phyloP scores from a whole-genome alignment of 2,329 filamentous ascomycete species.

The Chaetomium strumarium region DNA sequence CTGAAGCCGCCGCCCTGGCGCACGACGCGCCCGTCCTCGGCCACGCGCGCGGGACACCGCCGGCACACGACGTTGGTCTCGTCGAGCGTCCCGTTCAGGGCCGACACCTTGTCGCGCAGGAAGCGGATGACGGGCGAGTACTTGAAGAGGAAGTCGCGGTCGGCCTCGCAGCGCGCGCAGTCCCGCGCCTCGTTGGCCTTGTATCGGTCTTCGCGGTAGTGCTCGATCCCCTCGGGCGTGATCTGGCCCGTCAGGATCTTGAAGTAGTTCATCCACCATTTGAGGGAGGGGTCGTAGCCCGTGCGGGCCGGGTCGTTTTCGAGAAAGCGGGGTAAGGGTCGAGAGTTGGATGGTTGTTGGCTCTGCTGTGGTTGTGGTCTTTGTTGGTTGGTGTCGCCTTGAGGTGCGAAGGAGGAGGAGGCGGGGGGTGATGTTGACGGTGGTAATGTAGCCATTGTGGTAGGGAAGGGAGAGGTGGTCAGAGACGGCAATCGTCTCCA shows the following conservation, averaged over 20 bases:
- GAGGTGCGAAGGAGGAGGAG: slow-evolving; percentile 2
- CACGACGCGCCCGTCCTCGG: slow-evolving; percentile 55
- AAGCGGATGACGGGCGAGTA: slow-evolving; percentile 86
- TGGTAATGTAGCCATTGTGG: slow-evolving; percentile 4
- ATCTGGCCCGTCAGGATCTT: slow-evolving; percentile 70
- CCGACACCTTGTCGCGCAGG: slow-evolving; percentile 71
- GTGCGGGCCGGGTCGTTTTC: slow-evolving; percentile 56
- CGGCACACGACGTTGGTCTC: slow-evolving; percentile 72
- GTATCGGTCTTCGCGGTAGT: slow-evolving; percentile 75
- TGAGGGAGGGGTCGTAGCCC: slow-evolving; percentile 55
- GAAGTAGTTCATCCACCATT: slow-evolving; percentile 81
- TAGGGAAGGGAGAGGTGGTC: neutral
- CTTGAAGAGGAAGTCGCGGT: slow-evolving; percentile 76
- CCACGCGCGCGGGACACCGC: slow-evolving; percentile 60
- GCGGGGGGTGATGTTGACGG: neutral
- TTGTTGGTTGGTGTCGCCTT: slow-evolving; percentile 6
- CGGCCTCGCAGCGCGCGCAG: slow-evolving; percentile 73
- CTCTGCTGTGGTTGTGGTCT: slow-evolving; percentile 14
- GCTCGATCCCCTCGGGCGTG: slow-evolving; percentile 60
- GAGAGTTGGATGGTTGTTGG: neutral
- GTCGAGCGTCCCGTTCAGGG: slow-evolving; percentile 72
- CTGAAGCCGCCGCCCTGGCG: slow-evolving; percentile 75
- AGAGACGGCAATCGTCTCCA: neutral
- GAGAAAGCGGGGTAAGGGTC: slow-evolving; percentile 32
- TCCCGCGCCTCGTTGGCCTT: slow-evolving; percentile 68